Evolutionary conservation across 768 basidiomycete species (phyloP), one percentile per base, ranked within the genome.

Genomic region (Rhodotorula graminis): DNA sequence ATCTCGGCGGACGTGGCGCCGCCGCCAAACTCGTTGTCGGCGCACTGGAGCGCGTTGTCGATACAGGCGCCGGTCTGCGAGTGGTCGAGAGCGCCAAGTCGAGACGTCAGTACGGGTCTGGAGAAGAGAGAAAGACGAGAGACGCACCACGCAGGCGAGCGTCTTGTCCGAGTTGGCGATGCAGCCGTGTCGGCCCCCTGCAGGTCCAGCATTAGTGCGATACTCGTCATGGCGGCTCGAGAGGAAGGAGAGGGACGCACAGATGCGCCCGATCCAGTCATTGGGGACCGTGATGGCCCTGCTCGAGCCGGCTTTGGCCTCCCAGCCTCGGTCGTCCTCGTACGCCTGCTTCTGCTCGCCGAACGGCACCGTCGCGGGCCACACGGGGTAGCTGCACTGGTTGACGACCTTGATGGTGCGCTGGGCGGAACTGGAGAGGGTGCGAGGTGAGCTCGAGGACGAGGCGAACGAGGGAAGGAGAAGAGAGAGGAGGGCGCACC

Each of bases 111-210:
- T 1, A 11, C 7, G 29, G 27, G 21, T 23, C 21, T 4, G 18
- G 21, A 16, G 27, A 9, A n/a, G 21, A 47, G 25, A n/a, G n/a
- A n/a, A 46, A 18, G 46, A 29, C 4, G 14, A 31, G 47, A n/a
- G n/a, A n/a, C 68, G 31, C 15, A 62, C 68, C 11, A 72, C 65
- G 50, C 71, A 72, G 21, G 42, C 37, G 8, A 72, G 25, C 7
- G 40, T 27, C 1, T 46, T 56, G 21, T 47, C 40, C 2, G 56
- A 15, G 25, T 14, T 52, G 11, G 46, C 33, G n/a, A 63, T 56
- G 53, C 71, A 72, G 23, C 62, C 71, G 23, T 53, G 55, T 8
- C 71, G 61, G 0, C 25, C 71, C 66, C 65, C 70, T 71, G 57
- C 21, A 14, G 2, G 21, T 9, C 2, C 16, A 9, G 12, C 25